Evolutionary conservation across 2,329 filamentous ascomycete genomes (phyloP).

Genomic region (Huntiella moniliformis): DNA sequence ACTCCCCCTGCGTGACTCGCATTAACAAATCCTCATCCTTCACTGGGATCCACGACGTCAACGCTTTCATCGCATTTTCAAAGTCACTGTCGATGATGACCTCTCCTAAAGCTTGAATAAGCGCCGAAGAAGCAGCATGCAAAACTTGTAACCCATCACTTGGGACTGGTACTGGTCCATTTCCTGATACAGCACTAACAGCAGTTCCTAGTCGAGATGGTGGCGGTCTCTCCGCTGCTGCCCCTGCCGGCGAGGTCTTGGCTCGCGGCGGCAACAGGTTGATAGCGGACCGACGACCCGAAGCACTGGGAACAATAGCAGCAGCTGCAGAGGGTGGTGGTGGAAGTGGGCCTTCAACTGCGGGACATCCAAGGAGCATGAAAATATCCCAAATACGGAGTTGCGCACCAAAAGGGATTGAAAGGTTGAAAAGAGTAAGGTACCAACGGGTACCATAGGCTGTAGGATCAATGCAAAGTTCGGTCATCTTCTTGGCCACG

Average conservation of each 20-base stretch:
- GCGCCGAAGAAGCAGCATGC: conserved; percentile 72
- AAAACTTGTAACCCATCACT: conserved; percentile 55
- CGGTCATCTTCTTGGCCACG: conserved; percentile 58
- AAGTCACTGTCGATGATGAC: conserved; percentile 86
- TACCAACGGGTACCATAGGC: conserved; percentile 98
- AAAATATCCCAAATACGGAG: conserved; percentile 96
- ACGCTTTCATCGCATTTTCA: conserved; percentile 91
- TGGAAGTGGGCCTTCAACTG: conserved; percentile 16
- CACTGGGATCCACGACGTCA: conserved; percentile 86
- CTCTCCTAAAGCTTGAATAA: conserved; percentile 78
- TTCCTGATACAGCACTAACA: conserved; percentile 1
- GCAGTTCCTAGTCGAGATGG: conserved; percentile 8
- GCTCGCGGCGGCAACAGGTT: conserved; percentile 68
- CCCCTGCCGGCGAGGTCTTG: conserved; percentile 96
- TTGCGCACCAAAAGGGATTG: conserved; percentile 83
- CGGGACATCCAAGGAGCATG: conserved; percentile 73
- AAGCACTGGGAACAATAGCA: neutral
- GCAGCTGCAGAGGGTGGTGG: conserved; percentile 8
- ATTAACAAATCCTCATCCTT: conserved; percentile 88
- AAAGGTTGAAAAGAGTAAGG: conserved; percentile 90
- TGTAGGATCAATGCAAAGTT: conserved; percentile 65
- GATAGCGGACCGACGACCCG: conserved; percentile 7
- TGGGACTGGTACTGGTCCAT: conserved; percentile 11
- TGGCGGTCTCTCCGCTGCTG: conserved; percentile 45
- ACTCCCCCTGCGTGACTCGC: conserved; percentile 75